phyloP scores from a whole-genome alignment of 139 green algal genomes.

The Volvox africanus region DNA sequence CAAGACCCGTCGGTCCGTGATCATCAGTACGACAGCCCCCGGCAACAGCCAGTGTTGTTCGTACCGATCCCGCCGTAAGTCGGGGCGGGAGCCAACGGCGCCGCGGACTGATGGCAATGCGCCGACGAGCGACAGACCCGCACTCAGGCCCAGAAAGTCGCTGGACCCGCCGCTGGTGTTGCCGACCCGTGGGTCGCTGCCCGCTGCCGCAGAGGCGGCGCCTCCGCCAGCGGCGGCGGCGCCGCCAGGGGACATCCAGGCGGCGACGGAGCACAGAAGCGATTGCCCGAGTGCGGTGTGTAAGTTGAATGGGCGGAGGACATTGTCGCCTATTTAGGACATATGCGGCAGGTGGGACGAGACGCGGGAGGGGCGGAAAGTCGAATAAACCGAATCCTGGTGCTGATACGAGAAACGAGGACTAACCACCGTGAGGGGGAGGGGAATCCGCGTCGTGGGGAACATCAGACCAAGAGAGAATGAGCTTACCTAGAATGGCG shows the following conservation, averaged over 20 bases:
- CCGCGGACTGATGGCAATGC: background rate
- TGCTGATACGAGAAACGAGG: too few relatives aligned
- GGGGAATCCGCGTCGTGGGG: too few relatives aligned
- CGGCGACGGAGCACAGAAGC: conserved; percentile 61
- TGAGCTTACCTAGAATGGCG: too few relatives aligned
- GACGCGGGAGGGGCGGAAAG: too few relatives aligned
- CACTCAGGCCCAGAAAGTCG: background rate
- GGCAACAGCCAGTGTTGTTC: conserved; percentile 89
- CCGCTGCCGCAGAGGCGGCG: background rate
- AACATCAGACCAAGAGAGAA: too few relatives aligned
- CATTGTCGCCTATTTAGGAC: conserved; percentile 70
- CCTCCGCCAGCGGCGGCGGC: background rate
- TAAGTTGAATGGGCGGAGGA: conserved; percentile 72
- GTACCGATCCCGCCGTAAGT: conserved; percentile 65
- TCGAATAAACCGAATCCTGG: too few relatives aligned
- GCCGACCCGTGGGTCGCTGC: background rate
- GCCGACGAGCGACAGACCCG: background rate
- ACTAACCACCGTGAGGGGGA: too few relatives aligned
- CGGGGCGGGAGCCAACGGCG: background rate
- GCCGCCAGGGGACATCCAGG: background rate
- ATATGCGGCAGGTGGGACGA: too few relatives aligned
- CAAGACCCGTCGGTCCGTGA: conserved; percentile 79
- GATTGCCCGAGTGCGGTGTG: conserved; percentile 76
- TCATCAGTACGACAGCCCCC: conserved; percentile 71
- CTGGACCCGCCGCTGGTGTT: background rate